Conservation (phyloP, 2,329 filamentous ascomycete species). For the Endoconidiophora laricicola region DNA sequence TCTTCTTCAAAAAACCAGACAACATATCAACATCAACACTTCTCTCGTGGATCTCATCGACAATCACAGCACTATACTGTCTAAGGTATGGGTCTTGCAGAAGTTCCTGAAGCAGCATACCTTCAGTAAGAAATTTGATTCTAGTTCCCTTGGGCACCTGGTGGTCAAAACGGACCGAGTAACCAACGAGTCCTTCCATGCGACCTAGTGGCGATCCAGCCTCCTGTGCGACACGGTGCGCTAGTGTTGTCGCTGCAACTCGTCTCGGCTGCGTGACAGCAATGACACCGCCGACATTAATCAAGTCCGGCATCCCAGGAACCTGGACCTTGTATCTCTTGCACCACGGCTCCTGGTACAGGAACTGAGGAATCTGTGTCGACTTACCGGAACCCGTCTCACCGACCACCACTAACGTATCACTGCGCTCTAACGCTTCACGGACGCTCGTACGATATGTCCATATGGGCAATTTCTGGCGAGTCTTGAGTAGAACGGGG, state of each 20-base stretch:
- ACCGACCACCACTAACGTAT: constrained; percentile 73
- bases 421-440: constrained; percentile 38
- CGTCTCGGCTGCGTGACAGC: constrained; percentile 92
- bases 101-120: constrained; percentile 90
- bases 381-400: constrained; percentile 95
- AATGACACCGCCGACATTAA: constrained; percentile 58
- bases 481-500: constrained; percentile 25
- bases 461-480: constrained; percentile 69
- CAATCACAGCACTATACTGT: constrained; percentile 76
- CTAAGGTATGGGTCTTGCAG: constrained; percentile 65
- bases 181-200: constrained; percentile 50
- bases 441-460: constrained; percentile 54
- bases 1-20: constrained; percentile 69
- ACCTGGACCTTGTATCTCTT: constrained; percentile 33
- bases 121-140: constrained; percentile 91
- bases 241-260: constrained; percentile 84
- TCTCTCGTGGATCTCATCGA: constrained; percentile 94
- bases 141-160: constrained; percentile 63
- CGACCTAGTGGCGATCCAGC: constrained; percentile 33
- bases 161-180: constrained; percentile 89
- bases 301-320: constrained; percentile 19
- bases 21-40: constrained; percentile 88
- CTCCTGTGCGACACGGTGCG: constrained; percentile 73
- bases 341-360: constrained; percentile 69
- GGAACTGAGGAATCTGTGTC: constrained; percentile 87